Evolutionary conservation across 306 rosid species (phyloP).

Genomic region (Pachyrhizus erosus): DNA sequence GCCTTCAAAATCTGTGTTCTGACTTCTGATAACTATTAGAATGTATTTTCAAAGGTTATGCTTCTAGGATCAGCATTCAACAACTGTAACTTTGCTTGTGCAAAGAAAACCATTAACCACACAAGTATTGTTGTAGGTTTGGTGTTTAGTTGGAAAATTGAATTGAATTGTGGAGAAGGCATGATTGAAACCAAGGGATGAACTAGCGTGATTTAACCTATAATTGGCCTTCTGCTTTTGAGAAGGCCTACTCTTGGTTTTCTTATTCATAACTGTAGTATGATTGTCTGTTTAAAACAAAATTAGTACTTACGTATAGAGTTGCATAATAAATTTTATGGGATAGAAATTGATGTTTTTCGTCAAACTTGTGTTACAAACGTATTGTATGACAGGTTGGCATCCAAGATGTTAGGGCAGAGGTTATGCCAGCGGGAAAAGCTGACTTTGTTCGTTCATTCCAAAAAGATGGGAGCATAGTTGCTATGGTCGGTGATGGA

Average conservation of each 20-base stretch:
- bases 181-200: constrained; percentile 1
- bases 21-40: constrained; percentile 24
- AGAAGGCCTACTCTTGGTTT: constrained; percentile 25
- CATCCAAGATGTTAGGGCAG: constrained; percentile 87
- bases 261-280: constrained; percentile 17
- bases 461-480: constrained; percentile 82
- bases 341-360: constrained; percentile 9
- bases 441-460: constrained; percentile 79
- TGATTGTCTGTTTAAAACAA: not conserved
- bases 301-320: constrained; percentile 7
- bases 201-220: constrained; percentile 8
- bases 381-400: constrained; percentile 72
- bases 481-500: constrained; percentile 99
- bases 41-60: constrained; percentile 28
- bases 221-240: constrained; percentile 12
- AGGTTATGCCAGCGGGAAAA: constrained; percentile 98
- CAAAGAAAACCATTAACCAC: not conserved
- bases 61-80: not conserved
- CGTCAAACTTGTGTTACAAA: not conserved
- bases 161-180: constrained; percentile 4
- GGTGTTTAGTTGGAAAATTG: constrained; percentile 5
- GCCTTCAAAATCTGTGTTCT: constrained; percentile 29
- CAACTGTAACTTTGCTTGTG: not conserved
- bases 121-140: not conserved
- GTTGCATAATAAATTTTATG: constrained; percentile 30